Evolutionary conservation across 768 basidiomycete genomes (phyloP), one percentile per base, ranked within the genome.

Genomic region (Albatrellus ellisii): DNA sequence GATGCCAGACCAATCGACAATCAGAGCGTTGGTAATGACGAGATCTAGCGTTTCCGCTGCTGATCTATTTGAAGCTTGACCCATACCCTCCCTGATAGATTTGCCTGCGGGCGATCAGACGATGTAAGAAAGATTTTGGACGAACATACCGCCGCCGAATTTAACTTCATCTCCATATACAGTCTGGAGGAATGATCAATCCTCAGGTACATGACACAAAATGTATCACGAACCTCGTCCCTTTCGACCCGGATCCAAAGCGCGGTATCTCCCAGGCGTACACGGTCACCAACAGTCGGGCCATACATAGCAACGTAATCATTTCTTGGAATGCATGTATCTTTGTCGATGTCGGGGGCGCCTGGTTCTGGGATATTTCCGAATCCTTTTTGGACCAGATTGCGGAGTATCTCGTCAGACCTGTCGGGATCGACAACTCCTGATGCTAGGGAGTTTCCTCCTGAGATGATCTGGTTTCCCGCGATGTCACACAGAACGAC

Each of bases 101-200:
- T 98, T 97, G 14, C 91, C 87, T 88, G 47, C 5, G 11, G 18
- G 33, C 8, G n/a, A 18, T 39, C 34, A 29, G 35, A 12, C 15
- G 7, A 17, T 32, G 32, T 27, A 22, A 25, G 24, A 24, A 33
- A 32, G 11, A 2, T 17, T 20, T 17, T 6, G 9, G 0, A 34
- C 11, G 36, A 31, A 46, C 62, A 47, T 53, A 78, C 89, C 94
- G 54, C 91, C 94, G 6, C 95, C 95, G 53, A 99, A 99, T 62
- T 97, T 98, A 63, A 87, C 83, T 62, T 98, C 94, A 45, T 98
- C 94, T 1, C 94, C 95, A 55, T 95, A 94, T 3, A 77, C 65
- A 4, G 92, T 85, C 78, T 87, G 44, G 24, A 43, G 26, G 17
- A 2, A 2, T 25, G 21, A 47, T 42, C n/a, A 18, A 17, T 36